Percentiles rank a stretch among this genome's conserved stretches.
Conservation (phyloP, 2,329 filamentous ascomycete genomes). For the Malbranchea zuffiana region DNA sequence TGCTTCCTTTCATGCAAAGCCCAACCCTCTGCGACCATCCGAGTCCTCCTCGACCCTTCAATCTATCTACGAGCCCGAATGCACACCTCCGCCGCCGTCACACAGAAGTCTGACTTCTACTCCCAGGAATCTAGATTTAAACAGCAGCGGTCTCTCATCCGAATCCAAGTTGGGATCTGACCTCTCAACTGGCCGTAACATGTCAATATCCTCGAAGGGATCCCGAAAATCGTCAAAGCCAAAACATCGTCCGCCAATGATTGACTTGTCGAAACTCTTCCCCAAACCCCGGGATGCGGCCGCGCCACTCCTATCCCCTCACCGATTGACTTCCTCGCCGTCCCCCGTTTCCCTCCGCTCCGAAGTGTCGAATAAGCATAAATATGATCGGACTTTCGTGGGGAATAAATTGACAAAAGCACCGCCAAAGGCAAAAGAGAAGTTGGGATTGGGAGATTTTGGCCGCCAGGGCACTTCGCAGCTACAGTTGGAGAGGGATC, state of each 20-base stretch:
- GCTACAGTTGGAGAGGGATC: constrained; percentile 7
- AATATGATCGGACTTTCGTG: constrained; percentile 13
- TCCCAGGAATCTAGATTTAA: constrained; percentile 20
- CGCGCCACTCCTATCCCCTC: constrained; percentile 31
- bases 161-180: constrained; percentile 14
- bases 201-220: constrained; percentile 8
- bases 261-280: constrained; percentile 35
- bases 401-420: constrained; percentile 23
- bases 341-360: constrained; percentile 29
- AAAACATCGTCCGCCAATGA: constrained; percentile 30
- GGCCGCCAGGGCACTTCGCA: neutral
- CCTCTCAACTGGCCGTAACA: constrained; percentile 11
- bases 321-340: constrained; percentile 32
- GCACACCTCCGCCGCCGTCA: constrained; percentile 30
- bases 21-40: constrained; percentile 27
- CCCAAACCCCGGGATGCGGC: constrained; percentile 28
- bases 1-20: constrained; percentile 26
- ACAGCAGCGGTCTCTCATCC: constrained; percentile 4
- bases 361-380: constrained; percentile 22
- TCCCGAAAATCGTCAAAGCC: constrained; percentile 23
- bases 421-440: constrained; percentile 13
- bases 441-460: neutral
- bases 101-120: constrained; percentile 30
- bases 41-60: constrained; percentile 38
- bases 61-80: constrained; percentile 39